Base-by-base conservation (phyloP, 202 grass and related monocot species). In the Elaeis oleifera region DNA sequence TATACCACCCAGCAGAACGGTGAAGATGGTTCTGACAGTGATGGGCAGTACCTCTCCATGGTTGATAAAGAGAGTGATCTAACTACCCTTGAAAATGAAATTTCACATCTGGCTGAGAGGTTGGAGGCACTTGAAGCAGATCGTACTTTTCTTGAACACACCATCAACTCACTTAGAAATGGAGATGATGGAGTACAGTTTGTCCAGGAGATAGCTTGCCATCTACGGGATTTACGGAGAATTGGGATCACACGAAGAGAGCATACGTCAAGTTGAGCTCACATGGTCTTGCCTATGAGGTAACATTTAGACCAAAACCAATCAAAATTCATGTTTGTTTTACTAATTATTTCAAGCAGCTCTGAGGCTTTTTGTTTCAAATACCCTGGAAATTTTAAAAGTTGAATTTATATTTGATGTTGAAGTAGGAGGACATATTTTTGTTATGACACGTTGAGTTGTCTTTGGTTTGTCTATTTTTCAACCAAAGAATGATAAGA, bases 71-170 rank as follows among this genome's bases (percentile, higher is more conserved):
- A 85, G 65, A 64, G 17, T 39, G 76, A 86, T 51, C 55, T 86
- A 26, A 71, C 69, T 64, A 58, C 49, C 29, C 59, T 89, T 26
- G 68, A 79, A 32, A 77, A 89, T 7, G 88, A 97, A 71, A 70
- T 97, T 21, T 79, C 74, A 28, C 49, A 65, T 57, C 62, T 97
- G 39, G 75, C 51, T 54, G 64, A 57, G 60, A 85, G 79, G 78
- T 73, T 97, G 70, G 78, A 51, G 39, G 84, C 77, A 54, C 77
- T 89, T 51, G 92, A 89, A 57, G 79, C 74, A 44, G 88, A 97
- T 67, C 74, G 51, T 60, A 86, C 72, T 80, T 97, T 92, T 81
- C 74, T 91, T 21, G 80, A 91, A 69, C 87, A 91, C 69, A 85
- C 83, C 25, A 75, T 89, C 31, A 97, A 97, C 61, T 91, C 92